Percentiles rank a stretch among this genome's conserved stretches.
phyloP scores from a whole-genome alignment of 106 monocot species.

The Dioscorea zingiberensis region DNA sequence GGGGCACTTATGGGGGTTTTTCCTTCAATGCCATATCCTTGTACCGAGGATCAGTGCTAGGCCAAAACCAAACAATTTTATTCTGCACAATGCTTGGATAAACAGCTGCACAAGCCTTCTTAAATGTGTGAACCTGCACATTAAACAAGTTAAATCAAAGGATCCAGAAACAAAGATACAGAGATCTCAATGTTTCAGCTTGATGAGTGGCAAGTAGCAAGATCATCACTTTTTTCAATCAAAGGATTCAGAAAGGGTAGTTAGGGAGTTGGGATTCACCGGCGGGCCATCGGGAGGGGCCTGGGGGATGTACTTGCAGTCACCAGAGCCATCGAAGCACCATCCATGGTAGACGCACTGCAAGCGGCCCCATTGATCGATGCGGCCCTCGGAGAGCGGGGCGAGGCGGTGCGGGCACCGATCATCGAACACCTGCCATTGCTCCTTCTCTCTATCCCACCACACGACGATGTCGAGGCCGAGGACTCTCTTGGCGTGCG shows the following conservation, averaged over 20 bases:
- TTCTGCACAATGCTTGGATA: conserved; percentile 75
- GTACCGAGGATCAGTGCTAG: conserved; percentile 48
- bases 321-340: conserved; percentile 84
- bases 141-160: background rate
- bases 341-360: conserved; percentile 99
- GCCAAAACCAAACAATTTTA: conserved; percentile 94
- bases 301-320: conserved; percentile 86
- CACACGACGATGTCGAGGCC: conserved; percentile 87
- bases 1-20: conserved; percentile 63
- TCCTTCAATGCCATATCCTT: conserved; percentile 43
- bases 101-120: conserved; percentile 65
- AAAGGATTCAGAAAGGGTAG: background rate
- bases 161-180: too few species aligned
- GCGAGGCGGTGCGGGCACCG: conserved; percentile 87
- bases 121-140: conserved; percentile 62
- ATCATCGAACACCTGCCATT: conserved; percentile 90
- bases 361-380: conserved; percentile 68
- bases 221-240: background rate
- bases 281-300: conserved; percentile 58
- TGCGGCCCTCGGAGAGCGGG: conserved; percentile 88
- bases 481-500: conserved; percentile 66
- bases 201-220: background rate
- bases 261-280: conserved; percentile 8
- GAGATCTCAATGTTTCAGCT: background rate
- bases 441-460: conserved; percentile 58